Evolutionary conservation across 1,139 yeast genomes (phyloP), one percentile per base, ranked within the genome.

Genomic region (Citeromyces hawaiiensis): DNA sequence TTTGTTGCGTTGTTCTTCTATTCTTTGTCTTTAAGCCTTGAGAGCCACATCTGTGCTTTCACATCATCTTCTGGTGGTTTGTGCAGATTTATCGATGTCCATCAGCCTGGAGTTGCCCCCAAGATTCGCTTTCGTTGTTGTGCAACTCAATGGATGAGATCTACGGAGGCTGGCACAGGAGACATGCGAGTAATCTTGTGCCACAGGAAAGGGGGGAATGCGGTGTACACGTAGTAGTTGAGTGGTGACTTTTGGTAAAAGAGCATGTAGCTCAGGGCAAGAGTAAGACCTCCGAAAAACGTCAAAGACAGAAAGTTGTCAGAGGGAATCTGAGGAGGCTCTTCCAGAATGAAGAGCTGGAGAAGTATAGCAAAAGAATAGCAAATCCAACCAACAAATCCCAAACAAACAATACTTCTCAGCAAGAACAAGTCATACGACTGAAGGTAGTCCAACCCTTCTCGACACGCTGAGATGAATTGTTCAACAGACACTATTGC

Each of bases 371-470:
- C 72, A 51, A 85, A 78, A 0, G 97, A 83, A 53, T 80, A 91
- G 2, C 76, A 61, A 51, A 91, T 88, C 97, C 97, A 93, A 2
- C 98, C 98, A 45, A 88, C 56, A 57, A 88, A 93, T 0, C 99
- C 99, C 3, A 83, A 56, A 0, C 96, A 83, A 1, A 91, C 97
- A 41, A 91, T 74, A 0, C 94, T 64, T 53, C 94, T 72, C 40
- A 85, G 66, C 44, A 87, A 64, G 35, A 82, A 59, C 96, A 96
- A 87, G 57, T 88, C 87, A 57, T 87, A 88, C 1, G 93, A 87
- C 47, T 93, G 95, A 44, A 91, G 64, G 53, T 91, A 91, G 41
- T 77, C 73, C 47, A 93, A 64, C 0, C 97, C 98, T 34, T 73
- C 75, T 44, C 91, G 64, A 0, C 93, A 77, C 6, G 63, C 59